Percentiles rank a stretch among this genome's conserved stretches.
phyloP scores from a whole-genome alignment of 164 flowering plant species.

The Amborella trichopoda region DNA sequence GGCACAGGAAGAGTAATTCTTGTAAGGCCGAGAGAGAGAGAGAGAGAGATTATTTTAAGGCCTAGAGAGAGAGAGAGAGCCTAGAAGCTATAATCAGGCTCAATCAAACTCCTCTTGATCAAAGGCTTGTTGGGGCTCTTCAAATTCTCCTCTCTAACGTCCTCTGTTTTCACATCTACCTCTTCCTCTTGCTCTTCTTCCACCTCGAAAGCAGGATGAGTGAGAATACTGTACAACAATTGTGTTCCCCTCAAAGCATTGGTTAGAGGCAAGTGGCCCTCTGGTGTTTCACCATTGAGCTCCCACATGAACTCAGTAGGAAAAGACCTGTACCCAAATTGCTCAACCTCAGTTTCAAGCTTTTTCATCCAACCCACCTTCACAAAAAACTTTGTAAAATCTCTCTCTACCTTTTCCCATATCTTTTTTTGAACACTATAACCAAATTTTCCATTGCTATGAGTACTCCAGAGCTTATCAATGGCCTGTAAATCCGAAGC shows the following conservation, averaged over 20 bases:
- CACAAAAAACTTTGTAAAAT: conserved; percentile 65
- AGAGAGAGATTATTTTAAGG: no score
- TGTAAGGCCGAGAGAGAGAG: no score
- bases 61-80: no score
- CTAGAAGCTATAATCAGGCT: no score
- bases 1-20: no score
- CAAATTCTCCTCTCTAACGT: conserved; percentile 6
- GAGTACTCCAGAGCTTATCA: conserved; percentile 56
- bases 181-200: conserved; percentile 21
- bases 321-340: conserved; percentile 73
- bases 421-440: conserved; percentile 79
- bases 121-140: conserved; percentile 19
- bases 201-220: conserved; percentile 64
- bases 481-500: conserved; percentile 44
- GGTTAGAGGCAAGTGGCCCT: conserved; percentile 83
- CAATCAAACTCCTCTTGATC: conserved; percentile 20
- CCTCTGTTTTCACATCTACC: conserved; percentile 7
- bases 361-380: conserved; percentile 95
- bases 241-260: conserved; percentile 92
- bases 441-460: conserved; percentile 61
- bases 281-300: conserved; percentile 53
- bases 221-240: conserved; percentile 42
- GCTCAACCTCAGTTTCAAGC: conserved; percentile 83
- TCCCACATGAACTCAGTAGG: conserved; percentile 90
- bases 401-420: conserved; percentile 44